Evolutionary conservation across 768 basidiomycete genomes (phyloP), one percentile per base, ranked within the genome.

Genomic region (Suillus sp.): DNA sequence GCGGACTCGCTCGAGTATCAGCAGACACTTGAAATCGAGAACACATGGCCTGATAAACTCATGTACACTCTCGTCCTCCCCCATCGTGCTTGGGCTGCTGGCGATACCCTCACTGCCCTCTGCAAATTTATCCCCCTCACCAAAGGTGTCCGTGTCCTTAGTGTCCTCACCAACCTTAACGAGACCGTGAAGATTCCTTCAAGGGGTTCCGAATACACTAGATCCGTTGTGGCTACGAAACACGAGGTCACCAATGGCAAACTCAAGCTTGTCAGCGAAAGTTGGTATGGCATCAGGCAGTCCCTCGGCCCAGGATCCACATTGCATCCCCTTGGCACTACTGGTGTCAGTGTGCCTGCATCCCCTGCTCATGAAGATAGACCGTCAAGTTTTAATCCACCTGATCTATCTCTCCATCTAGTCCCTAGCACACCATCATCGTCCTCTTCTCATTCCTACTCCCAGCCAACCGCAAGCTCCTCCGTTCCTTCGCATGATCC

Each of bases 11-110:
- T 97, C 68, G 96, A 98, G 75, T 98, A 93, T 79, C 96, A 94
- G 70, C 95, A 98, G 72, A 94, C 94, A 2, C 84, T 97, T 63
- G 96, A 99, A 74, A 89, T 93, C 67, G 93, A 97, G 76, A 97
- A 96, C 74, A 95, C 95, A 18, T 99, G 96, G 96, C 95, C 96
- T 0, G 91, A 90, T 25, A 99, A 98, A 78, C 80, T 97, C 77
- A 96, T 96, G 95, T 98, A 96, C 75, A 89, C 91, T 6, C 86
- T 94, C 71, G 91, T 95, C 79, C 77, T 99, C 37, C 96, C 96
- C 0, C 95, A 96, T 82, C 96, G 96, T 72, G 96, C 96, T 0
- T 98, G 92, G 88, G 93, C 95, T 0, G 91, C 89, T 0, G 96
- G 95, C 7, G 95, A 98, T 75, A 83, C 82, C 11, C 78, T 97